phyloP scores from a whole-genome alignment of 352 stramenopile species.

The Lagenidium giganteum region DNA sequence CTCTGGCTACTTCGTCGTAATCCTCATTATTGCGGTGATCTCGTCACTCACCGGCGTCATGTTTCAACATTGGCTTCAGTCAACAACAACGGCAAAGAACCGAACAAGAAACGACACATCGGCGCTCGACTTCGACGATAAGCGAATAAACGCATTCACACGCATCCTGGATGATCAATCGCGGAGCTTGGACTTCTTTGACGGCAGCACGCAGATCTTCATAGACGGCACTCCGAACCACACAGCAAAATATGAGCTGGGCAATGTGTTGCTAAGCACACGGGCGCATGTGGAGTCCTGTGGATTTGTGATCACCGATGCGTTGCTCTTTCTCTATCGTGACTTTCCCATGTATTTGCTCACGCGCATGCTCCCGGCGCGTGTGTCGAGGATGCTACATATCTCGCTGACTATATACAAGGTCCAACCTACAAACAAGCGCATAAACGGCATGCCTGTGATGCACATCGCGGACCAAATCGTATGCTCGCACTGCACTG shows the following conservation, averaged over 20 bases:
- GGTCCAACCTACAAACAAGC: constrained; percentile 10
- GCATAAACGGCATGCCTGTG: constrained; percentile 14
- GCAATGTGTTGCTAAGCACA: constrained; percentile 16
- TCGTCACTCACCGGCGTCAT: not conserved
- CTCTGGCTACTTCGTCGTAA: constrained; percentile 12
- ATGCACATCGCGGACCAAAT: constrained; percentile 21
- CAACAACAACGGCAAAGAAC: not conserved
- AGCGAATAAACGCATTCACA: constrained; percentile 23
- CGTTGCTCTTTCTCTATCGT: constrained; percentile 24
- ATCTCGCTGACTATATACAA: constrained; percentile 27
- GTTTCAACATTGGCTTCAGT: constrained; percentile 1
- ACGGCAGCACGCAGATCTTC: constrained; percentile 26
- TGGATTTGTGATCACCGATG: constrained; percentile 23
- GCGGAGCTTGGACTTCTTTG: constrained; percentile 18
- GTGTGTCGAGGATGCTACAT: constrained; percentile 26
- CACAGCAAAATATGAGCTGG: no score
- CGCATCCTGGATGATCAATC: constrained; percentile 30
- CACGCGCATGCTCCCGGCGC: constrained; percentile 15
- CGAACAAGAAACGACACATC: not conserved
- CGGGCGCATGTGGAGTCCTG: constrained; percentile 23
- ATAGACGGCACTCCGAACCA: constrained; percentile 9
- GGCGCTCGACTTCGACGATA: no score
- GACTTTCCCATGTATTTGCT: constrained; percentile 22
- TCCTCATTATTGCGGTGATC: constrained; percentile 4
- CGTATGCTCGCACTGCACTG: constrained; percentile 23